Base-by-base conservation (phyloP, 352 stramenopile species). In the Phytopythium kandeliae region DNA sequence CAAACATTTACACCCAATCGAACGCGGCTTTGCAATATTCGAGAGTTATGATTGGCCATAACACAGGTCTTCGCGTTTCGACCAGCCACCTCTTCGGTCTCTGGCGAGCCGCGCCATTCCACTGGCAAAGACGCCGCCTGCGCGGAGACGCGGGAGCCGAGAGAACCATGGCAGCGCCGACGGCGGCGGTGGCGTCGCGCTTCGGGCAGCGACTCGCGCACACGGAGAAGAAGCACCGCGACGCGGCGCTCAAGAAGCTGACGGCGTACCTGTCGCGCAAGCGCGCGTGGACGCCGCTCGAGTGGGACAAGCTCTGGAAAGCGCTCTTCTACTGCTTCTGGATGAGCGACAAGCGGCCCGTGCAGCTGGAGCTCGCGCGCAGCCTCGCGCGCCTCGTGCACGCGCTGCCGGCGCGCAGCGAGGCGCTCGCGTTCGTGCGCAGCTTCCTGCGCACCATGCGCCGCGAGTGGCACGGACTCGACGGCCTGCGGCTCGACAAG, bases 321-420 rank as follows among this genome's bases (percentile, higher is more conserved):
- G 83, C 83, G 65, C 74, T 93, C 9, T 93, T 92, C 58, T 93
- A 93, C 65, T 93, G 83, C 66, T 91, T 93, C 79, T 93, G 83
- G 83, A 93, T 93, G 83, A 91, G 79, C 61, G 83, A 93, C 76
- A 93, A 93, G 64, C 80, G 74, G 11, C 67, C 67, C 19, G 72
- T 93, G 12, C 83, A 93, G 62, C 69, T 90, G 35, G 83, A 93
- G 58, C 60, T 93, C 41, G 76, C 79, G n/a, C 62, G 65, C 13
- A 90, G 79, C 53, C 55, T 93, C 26, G 69, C 83, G 28, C 31
- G 35, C 37, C 55, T 93, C 9, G 61, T 91, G 46, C 79, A 91
- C 58, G 66, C 61, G 34, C 57, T 93, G 15, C 83, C 83, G 7
- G 55, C 45, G 5, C 26, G 59, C 0, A 60, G 72, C 19, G 25